Conservation (phyloP, 495 filamentous ascomycete genomes). For the Penicillium herquei region DNA sequence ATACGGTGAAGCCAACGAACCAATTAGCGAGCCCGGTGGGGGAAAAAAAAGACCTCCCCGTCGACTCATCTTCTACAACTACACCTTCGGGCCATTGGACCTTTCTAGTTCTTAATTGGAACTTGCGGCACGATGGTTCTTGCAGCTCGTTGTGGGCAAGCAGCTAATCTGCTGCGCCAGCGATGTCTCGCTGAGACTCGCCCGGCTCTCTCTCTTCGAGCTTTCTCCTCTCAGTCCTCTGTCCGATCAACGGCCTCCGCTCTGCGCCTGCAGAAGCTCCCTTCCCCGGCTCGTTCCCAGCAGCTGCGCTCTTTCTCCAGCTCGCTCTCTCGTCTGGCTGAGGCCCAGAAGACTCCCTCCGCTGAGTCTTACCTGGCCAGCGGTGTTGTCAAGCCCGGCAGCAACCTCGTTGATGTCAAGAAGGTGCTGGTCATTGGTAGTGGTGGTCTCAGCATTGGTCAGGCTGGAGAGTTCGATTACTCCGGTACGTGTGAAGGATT, state of each 20-base stretch:
- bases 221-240: constrained; percentile 40
- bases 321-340: constrained; percentile 37
- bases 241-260: constrained; percentile 34
- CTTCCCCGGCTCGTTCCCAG: constrained; percentile 39
- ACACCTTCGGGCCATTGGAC: constrained; percentile 28
- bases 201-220: constrained; percentile 39
- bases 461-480: constrained; percentile 97
- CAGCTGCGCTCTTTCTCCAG: constrained; percentile 48
- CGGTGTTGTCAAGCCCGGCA: constrained; percentile 71
- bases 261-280: constrained; percentile 41
- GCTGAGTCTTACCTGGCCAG: constrained; percentile 86
- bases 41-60: constrained; percentile 30
- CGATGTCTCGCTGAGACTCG: constrained; percentile 44
- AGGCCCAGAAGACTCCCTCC: constrained; percentile 68
- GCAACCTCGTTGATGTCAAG: constrained; percentile 83
- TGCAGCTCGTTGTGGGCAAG: constrained; percentile 51
- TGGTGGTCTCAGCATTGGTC: constrained; percentile 92
- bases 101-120: constrained; percentile 9
- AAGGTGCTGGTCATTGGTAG: constrained; percentile 93
- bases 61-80: constrained; percentile 22
- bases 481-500: constrained; percentile 60
- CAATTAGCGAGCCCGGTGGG: constrained; percentile 26
- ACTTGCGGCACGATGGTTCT: constrained; percentile 47
- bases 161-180: constrained; percentile 45
- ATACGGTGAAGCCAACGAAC: constrained; percentile 25